Evolutionary conservation across 2,329 filamentous ascomycete species (phyloP), one percentile per base, ranked within the genome.

Genomic region (Diaporthe sp.): DNA sequence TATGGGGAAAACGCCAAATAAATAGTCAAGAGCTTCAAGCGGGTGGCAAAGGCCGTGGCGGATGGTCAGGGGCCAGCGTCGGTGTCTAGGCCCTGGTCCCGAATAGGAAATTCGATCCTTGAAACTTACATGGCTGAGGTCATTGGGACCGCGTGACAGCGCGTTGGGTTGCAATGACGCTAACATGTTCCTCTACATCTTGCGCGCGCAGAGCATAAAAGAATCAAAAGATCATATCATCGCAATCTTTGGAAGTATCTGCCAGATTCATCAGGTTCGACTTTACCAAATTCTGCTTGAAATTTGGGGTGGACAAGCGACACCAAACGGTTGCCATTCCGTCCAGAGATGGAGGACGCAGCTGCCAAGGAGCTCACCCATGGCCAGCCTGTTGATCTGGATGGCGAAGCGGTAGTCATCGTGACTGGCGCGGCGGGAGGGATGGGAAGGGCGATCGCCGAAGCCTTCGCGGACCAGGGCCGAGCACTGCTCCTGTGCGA

Each of bases 381-480:
- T 25, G 64, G 64, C 28, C 64, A 67, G 4, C 64, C 64, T 19
- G 45, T 52, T 7, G 64, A 67, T 3, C 22, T 52, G 7, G 64
- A 40, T 13, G 47, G 47, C 1, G 33, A 54, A 19, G 6, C 47
- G 22, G 47, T 72, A n/a, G 58, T 67, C 35, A 3, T 72, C 42
- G 71, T 72, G 33, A 72, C 71, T 15, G 71, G 71, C 3, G 58
- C 71, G 3, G 57, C 47, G n/a, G 57, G 57, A 4, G 58, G 25
- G 17, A 25, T 72, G 47, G 58, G 58, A 25, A 72, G 33, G n/a
- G 71, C 71, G 12, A 72, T 66, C 25, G 71, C 71, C 22, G 50
- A 42, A 25, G 71, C 60, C 35, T 72, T 72, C 28, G 71, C 71
- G 10, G 61, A 72, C 50, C 55, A 72, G 64, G 71, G 71, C 28